Percentiles rank a stretch among this genome's conserved stretches.
Conservation (phyloP, 805 yeast genomes). For the Kodamaea nitidulidarum region DNA sequence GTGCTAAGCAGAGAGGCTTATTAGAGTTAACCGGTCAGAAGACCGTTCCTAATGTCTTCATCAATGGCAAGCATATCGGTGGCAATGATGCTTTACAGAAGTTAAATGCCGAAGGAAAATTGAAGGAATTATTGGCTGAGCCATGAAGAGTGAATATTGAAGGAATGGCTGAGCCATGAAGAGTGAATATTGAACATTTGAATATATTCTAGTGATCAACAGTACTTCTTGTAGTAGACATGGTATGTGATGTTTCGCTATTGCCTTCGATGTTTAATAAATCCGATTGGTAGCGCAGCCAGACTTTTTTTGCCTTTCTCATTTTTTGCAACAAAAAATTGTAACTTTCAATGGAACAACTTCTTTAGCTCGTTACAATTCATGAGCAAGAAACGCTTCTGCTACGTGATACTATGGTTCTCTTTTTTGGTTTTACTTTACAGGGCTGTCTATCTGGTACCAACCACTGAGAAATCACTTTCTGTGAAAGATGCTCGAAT, state of each 20-base stretch:
- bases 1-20: slow-evolving; percentile 27
- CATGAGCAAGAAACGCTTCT: not conserved
- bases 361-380: no score
- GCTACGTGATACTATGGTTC: no score
- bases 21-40: slow-evolving; percentile 30
- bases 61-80: slow-evolving; percentile 36
- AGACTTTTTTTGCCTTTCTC: not conserved
- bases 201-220: no score
- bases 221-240: no score
- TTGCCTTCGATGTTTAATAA: no score
- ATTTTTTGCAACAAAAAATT: slow-evolving; percentile 2
- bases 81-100: slow-evolving; percentile 35
- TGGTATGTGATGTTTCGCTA: no score
- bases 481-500: not conserved
- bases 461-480: not conserved
- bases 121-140: slow-evolving; percentile 9
- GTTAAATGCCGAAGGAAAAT: slow-evolving; percentile 22
- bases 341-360: not conserved
- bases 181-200: slow-evolving; percentile 22
- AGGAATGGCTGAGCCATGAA: not conserved
- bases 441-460: not conserved
- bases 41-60: slow-evolving; percentile 37
- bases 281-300: slow-evolving; percentile 2
- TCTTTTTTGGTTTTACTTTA: not conserved
- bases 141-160: slow-evolving; percentile 17